phyloP scores from a whole-genome alignment of 1,139 yeast species.

The Lodderomyces margitis region DNA sequence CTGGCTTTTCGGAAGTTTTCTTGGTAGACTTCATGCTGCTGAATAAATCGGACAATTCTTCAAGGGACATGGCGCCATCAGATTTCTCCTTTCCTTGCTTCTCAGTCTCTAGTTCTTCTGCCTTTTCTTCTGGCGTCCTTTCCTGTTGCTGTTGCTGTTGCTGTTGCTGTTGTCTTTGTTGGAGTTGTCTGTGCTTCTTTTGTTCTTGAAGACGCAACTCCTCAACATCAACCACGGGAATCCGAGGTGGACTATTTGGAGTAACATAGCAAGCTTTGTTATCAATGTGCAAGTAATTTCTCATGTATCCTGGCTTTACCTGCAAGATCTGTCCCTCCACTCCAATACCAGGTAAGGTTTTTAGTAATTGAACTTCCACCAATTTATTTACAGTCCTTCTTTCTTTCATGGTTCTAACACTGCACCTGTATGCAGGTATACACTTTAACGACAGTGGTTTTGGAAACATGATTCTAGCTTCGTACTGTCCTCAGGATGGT shows the following conservation, averaged over 20 bases:
- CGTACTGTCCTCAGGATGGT: not conserved
- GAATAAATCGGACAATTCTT: constrained; percentile 40
- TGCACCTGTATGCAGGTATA: not conserved
- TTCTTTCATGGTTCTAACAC: constrained; percentile 6
- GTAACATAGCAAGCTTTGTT: constrained; percentile 73
- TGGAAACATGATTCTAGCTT: not conserved
- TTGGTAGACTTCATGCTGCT: constrained; percentile 22
- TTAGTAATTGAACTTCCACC: constrained; percentile 66
- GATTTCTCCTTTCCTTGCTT: constrained; percentile 11
- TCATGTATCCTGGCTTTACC: constrained; percentile 83
- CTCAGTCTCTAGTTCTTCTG: constrained; percentile 14
- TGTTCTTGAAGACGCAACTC: constrained; percentile 6
- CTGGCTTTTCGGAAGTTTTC: constrained; percentile 1
- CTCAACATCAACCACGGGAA: constrained; percentile 53
- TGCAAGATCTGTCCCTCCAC: constrained; percentile 66
- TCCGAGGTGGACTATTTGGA: constrained; percentile 51
- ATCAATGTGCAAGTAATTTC: constrained; percentile 66
- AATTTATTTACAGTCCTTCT: constrained; percentile 25
- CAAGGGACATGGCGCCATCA: constrained; percentile 33
- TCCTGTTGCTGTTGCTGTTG: constrained; percentile 1
- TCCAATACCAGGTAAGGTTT: constrained; percentile 63
- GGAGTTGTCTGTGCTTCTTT: constrained; percentile 1
- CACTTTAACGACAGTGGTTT: constrained; percentile 18
- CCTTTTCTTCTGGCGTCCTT: not conserved
- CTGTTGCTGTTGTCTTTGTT: not conserved